phyloP scores from a whole-genome alignment of 345 rosid genomes.

The Kandelia obovata region DNA sequence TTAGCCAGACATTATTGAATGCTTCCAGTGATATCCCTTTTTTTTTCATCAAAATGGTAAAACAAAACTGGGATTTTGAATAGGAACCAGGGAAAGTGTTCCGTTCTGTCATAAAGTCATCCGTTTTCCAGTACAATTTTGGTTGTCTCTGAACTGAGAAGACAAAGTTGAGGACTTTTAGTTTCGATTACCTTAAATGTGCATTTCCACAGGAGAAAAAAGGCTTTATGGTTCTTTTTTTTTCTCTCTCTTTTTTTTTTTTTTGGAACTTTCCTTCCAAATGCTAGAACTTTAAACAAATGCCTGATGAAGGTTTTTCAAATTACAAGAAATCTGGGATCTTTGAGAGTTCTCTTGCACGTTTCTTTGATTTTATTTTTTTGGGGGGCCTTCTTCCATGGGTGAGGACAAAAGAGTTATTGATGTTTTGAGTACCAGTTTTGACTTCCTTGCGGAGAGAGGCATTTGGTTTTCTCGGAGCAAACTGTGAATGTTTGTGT shows the following conservation, averaged over 20 bases:
- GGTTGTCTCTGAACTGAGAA: background rate
- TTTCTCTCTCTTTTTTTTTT: too few relatives aligned
- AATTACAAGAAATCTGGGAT: slow-evolving; percentile 1
- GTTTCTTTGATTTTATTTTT: background rate
- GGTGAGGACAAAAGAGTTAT: background rate
- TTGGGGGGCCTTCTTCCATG: background rate
- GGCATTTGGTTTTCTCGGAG: background rate
- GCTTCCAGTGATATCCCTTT: background rate
- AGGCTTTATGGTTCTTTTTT: too few relatives aligned
- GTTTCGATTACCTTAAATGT: too few relatives aligned
- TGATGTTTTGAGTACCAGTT: background rate
- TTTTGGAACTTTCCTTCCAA: too few relatives aligned
- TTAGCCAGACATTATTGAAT: background rate
- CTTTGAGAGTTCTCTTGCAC: background rate
- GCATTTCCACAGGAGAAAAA: too few relatives aligned
- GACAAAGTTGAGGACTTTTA: background rate
- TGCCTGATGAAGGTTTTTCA: background rate
- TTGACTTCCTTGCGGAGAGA: background rate
- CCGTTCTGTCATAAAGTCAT: slow-evolving; percentile 18
- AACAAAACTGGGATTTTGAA: slow-evolving; percentile 18
- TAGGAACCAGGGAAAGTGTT: slow-evolving; percentile 10
- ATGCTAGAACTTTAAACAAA: too few relatives aligned
- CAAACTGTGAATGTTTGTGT: background rate
- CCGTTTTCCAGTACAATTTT: slow-evolving; percentile 13
- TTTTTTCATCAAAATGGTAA: background rate